Evolutionary conservation across 164 flowering plant genomes (phyloP).

Genomic region (Chimonanthus praecox): DNA sequence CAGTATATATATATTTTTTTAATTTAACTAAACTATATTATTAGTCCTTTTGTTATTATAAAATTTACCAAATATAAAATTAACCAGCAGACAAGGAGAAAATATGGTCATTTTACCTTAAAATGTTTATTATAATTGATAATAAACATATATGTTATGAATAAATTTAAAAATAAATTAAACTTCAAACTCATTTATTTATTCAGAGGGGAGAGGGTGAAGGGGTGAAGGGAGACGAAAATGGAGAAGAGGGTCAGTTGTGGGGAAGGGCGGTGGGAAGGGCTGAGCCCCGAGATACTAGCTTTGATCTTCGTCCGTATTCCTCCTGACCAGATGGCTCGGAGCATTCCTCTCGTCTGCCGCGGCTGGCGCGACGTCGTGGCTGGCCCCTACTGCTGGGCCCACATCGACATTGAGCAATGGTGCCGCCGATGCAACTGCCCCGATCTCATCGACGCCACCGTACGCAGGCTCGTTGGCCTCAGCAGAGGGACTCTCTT

Average conservation of each 20-base stretch:
- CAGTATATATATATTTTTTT: too few relatives aligned
- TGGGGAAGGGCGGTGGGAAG: constrained; percentile 59
- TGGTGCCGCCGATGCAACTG: constrained; percentile 47
- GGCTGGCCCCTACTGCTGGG: constrained; percentile 87
- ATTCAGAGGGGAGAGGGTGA: too few relatives aligned
- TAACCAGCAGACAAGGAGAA: too few relatives aligned
- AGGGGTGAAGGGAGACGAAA: background rate
- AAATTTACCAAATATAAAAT: too few relatives aligned
- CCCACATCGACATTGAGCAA: constrained; percentile 73
- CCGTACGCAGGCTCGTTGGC: constrained; percentile 38
- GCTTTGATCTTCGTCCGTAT: constrained; percentile 61
- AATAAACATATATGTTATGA: too few relatives aligned
- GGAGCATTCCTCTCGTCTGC: constrained; percentile 73
- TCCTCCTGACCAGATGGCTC: constrained; percentile 50
- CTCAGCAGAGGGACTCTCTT: constrained; percentile 56
- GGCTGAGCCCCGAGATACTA: constrained; percentile 62
- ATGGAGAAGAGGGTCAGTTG: background rate
- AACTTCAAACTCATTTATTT: too few relatives aligned
- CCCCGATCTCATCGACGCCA: constrained; percentile 2
- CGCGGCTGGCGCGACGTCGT: constrained; percentile 68
- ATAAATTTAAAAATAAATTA: too few relatives aligned
- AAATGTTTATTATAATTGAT: too few relatives aligned
- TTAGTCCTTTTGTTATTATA: too few relatives aligned
- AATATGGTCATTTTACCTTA: too few relatives aligned
- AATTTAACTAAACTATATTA: too few relatives aligned